Evolutionary conservation across 2,329 filamentous ascomycete species (phyloP).

Genomic region (Pseudogymnoascus sp.): DNA sequence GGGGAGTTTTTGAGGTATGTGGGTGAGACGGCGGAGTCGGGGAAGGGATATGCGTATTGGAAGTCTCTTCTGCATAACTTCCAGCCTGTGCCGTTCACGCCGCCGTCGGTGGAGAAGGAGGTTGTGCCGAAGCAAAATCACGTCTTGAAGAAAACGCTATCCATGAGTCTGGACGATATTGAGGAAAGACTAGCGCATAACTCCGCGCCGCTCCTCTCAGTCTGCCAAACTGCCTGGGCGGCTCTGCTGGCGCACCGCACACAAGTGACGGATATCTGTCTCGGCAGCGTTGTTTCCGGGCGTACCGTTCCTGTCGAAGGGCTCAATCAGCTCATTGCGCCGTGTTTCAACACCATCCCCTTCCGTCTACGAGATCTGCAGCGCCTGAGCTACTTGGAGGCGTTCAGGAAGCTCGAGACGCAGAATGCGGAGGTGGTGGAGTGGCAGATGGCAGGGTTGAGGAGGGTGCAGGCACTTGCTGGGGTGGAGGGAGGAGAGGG

Average conservation of each 20-base stretch:
- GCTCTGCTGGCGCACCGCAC: slow-evolving; percentile 52
- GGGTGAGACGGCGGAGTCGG: slow-evolving; percentile 26
- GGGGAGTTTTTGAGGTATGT: slow-evolving; percentile 56
- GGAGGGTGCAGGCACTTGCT: slow-evolving; percentile 56
- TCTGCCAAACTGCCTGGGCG: slow-evolving; percentile 68
- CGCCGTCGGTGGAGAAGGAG: neutral
- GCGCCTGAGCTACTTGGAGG: slow-evolving; percentile 28
- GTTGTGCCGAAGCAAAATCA: neutral
- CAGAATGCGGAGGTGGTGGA: slow-evolving; percentile 54
- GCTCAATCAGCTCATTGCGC: slow-evolving; percentile 62
- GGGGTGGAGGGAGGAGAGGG: slow-evolving; percentile 36
- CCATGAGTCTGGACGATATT: slow-evolving; percentile 25
- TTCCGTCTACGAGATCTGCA: slow-evolving; percentile 58
- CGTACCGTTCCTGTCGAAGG: slow-evolving; percentile 58
- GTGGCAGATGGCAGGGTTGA: slow-evolving; percentile 68
- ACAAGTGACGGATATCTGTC: slow-evolving; percentile 61
- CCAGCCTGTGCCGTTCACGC: neutral
- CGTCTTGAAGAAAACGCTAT: neutral
- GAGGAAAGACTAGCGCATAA: slow-evolving; percentile 43
- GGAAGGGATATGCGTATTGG: slow-evolving; percentile 33
- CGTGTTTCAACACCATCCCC: slow-evolving; percentile 87
- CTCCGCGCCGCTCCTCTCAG: slow-evolving; percentile 54
- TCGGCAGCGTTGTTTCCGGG: slow-evolving; percentile 79
- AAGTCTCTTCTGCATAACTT: slow-evolving; percentile 17
- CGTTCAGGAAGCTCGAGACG: slow-evolving; percentile 25